Conservation (phyloP, 768 basidiomycete genomes). For the Leccinum uliginosum region DNA sequence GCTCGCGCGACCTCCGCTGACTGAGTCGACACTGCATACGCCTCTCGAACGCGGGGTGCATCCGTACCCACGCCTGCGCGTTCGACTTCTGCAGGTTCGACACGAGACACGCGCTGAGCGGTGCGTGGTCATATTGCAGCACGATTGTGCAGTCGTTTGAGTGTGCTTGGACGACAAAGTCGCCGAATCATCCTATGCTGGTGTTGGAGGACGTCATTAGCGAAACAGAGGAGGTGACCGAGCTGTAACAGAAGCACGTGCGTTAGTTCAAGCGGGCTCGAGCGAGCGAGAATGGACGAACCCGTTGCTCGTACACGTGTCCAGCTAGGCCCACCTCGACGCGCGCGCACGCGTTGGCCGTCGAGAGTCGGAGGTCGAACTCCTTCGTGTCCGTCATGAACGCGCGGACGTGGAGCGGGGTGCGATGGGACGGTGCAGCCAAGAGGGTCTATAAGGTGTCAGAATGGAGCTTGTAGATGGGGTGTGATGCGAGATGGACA, state of each 20-base stretch:
- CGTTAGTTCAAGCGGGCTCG: not conserved
- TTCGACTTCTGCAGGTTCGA: slow-evolving; percentile 34
- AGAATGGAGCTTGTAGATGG: too few relatives aligned
- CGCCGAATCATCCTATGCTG: slow-evolving; percentile 14
- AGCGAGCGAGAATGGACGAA: not conserved
- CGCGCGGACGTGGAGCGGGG: too few relatives aligned
- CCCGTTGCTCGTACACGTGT: slow-evolving; percentile 22
- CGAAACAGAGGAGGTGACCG: slow-evolving; percentile 14
- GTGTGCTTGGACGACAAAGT: slow-evolving; percentile 28
- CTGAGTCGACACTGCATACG: too few relatives aligned
- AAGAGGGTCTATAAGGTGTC: too few relatives aligned
- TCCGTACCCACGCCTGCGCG: slow-evolving; percentile 14
- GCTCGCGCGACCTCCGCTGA: slow-evolving; percentile 9
- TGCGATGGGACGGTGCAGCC: too few relatives aligned
- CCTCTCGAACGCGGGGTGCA: slow-evolving; percentile 40
- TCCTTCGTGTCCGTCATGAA: too few relatives aligned
- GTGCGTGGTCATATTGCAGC: slow-evolving; percentile 27
- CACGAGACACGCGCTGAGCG: slow-evolving; percentile 21
- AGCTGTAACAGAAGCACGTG: slow-evolving; percentile 1
- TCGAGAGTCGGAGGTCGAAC: slow-evolving; percentile 12
- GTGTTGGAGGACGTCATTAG: slow-evolving; percentile 20
- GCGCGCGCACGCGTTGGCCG: slow-evolving; percentile 24
- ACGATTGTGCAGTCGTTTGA: slow-evolving; percentile 33
- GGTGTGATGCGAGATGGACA: too few relatives aligned
- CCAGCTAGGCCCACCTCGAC: slow-evolving; percentile 20